A percentile compares a stretch with the other conserved stretches of the same genome.
Conservation (phyloP, 495 filamentous ascomycete genomes). For the Aspergillus nidulans region DNA sequence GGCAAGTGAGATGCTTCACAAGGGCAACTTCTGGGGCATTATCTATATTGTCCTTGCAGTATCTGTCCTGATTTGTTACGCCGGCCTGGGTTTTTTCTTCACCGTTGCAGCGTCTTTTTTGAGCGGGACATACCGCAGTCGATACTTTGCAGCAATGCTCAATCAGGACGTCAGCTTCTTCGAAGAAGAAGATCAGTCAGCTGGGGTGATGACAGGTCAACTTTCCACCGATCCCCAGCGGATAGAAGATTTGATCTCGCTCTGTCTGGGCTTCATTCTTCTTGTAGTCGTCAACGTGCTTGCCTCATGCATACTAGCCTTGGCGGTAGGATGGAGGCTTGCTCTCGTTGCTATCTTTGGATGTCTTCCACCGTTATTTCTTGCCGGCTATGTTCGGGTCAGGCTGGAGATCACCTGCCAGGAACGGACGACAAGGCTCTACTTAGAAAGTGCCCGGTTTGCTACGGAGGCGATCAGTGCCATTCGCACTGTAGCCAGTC, state of each 20-base stretch:
- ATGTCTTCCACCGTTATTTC: too few relatives aligned
- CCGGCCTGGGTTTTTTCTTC: too few relatives aligned
- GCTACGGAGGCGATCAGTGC: conserved; percentile 87
- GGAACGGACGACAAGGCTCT: conserved; percentile 54
- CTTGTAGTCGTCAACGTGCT: conserved; percentile 54
- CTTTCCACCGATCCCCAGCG: conserved; percentile 74
- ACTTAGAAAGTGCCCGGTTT: conserved; percentile 58
- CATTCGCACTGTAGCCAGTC: conserved; percentile 86
- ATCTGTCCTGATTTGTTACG: too few relatives aligned
- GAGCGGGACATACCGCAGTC: too few relatives aligned
- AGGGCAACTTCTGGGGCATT: too few relatives aligned
- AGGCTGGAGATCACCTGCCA: conserved; percentile 62
- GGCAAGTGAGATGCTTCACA: too few relatives aligned
- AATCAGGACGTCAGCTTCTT: too few relatives aligned
- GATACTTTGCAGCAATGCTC: too few relatives aligned
- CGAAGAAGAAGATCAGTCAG: conserved; percentile 57
- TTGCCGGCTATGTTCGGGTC: conserved; percentile 64
- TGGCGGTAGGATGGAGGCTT: conserved; percentile 52
- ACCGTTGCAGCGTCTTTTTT: too few relatives aligned
- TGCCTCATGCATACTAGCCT: conserved; percentile 18
- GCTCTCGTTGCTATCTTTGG: conserved; percentile 48
- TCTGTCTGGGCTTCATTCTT: conserved; percentile 75
- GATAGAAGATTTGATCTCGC: conserved; percentile 75
- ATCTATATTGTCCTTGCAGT: too few relatives aligned
- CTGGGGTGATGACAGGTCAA: conserved; percentile 53